Evolutionary conservation across 495 filamentous ascomycete genomes (phyloP).

Genomic region (Penicillium angulare): DNA sequence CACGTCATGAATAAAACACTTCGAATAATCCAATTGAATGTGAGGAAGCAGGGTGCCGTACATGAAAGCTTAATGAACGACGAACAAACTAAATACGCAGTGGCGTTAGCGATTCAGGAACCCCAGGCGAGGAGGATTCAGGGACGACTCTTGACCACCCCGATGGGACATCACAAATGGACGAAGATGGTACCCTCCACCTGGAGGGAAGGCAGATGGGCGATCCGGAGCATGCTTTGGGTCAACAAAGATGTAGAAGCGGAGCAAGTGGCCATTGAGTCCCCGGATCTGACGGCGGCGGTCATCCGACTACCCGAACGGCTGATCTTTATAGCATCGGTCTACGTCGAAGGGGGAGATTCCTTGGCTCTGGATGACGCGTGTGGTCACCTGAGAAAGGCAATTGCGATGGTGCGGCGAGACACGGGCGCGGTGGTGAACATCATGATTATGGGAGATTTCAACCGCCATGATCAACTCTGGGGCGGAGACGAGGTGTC

Average conservation of each 20-base stretch:
- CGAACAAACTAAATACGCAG: constrained; percentile 12
- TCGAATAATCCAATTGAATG: constrained; percentile 28
- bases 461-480: constrained; percentile 36
- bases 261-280: constrained; percentile 23
- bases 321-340: constrained; percentile 23
- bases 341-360: constrained; percentile 23
- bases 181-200: constrained; percentile 28
- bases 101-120: constrained; percentile 25
- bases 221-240: constrained; percentile 33
- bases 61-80: constrained; percentile 32
- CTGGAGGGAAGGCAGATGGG: constrained; percentile 22
- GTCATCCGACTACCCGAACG: constrained; percentile 19
- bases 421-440: constrained; percentile 16
- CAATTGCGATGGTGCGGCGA: constrained; percentile 11
- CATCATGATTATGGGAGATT: constrained; percentile 29
- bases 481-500: constrained; percentile 37
- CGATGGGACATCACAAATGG: constrained; percentile 29
- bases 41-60: constrained; percentile 26
- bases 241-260: constrained; percentile 26
- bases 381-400: constrained; percentile 13
- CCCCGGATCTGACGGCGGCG: constrained; percentile 27
- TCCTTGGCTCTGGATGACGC: constrained; percentile 6
- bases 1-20: constrained; percentile 27
- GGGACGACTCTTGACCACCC: constrained; percentile 18
- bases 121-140: constrained; percentile 27